Percentiles rank a stretch among this genome's conserved stretches.
Conservation (phyloP, 2,329 filamentous ascomycete species). For the Phyllosticta citrichinensis region DNA sequence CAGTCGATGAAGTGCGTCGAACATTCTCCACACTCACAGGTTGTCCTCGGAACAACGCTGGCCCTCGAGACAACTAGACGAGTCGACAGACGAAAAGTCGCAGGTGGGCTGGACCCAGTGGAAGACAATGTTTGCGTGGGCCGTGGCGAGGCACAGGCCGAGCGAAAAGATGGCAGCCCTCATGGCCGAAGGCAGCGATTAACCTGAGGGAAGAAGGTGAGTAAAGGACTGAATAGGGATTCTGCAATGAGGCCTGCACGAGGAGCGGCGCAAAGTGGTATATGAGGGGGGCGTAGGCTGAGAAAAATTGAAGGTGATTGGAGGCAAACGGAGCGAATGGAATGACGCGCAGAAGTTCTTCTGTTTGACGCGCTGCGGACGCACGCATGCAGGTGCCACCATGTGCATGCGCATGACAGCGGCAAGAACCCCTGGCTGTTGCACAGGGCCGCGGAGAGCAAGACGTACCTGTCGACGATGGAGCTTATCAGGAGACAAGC, state of each 20-base stretch:
- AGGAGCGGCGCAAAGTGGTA: background rate
- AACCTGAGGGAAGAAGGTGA: background rate
- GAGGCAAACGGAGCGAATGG: background rate
- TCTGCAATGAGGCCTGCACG: background rate
- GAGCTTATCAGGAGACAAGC: background rate
- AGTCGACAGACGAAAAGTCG: constrained; percentile 17
- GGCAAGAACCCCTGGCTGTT: background rate
- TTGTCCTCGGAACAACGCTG: constrained; percentile 27
- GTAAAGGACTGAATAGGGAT: constrained; percentile 1
- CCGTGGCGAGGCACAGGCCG: constrained; percentile 20
- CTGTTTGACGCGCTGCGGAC: background rate
- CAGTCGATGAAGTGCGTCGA: background rate
- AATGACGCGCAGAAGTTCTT: background rate
- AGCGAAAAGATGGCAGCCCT: constrained; percentile 8
- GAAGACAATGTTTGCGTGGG: constrained; percentile 41
- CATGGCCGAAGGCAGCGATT: constrained; percentile 2
- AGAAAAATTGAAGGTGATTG: background rate
- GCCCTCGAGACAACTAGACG: constrained; percentile 26
- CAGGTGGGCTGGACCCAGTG: constrained; percentile 37
- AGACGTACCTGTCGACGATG: background rate
- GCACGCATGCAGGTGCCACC: background rate
- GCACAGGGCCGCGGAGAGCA: background rate
- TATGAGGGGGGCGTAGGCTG: background rate
- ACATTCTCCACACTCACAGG: constrained; percentile 18
- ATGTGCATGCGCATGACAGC: background rate